Conservation (phyloP, 257 asterid species). For the Ajuga chamaepitys region DNA sequence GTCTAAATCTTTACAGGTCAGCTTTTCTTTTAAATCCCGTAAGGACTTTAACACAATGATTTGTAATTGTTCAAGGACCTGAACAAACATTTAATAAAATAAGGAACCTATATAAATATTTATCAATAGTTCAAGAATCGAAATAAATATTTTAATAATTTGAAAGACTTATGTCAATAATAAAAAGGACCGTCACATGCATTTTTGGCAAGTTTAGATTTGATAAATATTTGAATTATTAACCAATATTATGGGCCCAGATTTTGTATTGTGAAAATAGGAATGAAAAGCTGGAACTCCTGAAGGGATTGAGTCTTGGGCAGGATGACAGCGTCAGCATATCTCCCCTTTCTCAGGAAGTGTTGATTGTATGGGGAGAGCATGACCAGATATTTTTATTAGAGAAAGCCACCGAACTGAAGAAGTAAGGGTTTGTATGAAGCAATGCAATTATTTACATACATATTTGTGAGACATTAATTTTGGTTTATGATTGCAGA, state of each 20-base stretch:
- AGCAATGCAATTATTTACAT: not conserved
- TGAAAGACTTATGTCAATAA: no score
- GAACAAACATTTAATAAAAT: no score
- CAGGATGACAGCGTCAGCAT: slow-evolving; percentile 26
- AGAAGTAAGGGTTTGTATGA: slow-evolving; percentile 30
- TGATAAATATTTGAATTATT: not conserved
- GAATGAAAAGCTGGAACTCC: slow-evolving; percentile 63
- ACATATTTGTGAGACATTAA: not conserved
- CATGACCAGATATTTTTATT: slow-evolving; percentile 54
- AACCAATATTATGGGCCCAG: slow-evolving; percentile 26
- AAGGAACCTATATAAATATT: no score
- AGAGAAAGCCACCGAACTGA: slow-evolving; percentile 58
- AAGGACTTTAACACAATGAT: no score
- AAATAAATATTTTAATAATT: no score
- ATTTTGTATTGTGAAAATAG: slow-evolving; percentile 51
- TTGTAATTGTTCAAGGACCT: no score
- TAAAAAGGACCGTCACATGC: no score
- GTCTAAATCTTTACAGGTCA: no score
- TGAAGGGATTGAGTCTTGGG: slow-evolving; percentile 54
- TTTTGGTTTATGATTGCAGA: slow-evolving; percentile 24
- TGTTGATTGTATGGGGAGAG: slow-evolving; percentile 82
- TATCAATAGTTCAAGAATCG: no score
- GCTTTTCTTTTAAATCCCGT: no score
- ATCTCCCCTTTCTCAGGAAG: slow-evolving; percentile 67
- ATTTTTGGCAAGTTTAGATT: no score